Percentiles rank a stretch among this genome's conserved stretches.
phyloP scores from a whole-genome alignment of 164 flowering plant species.

The Dillenia suffruticosa region DNA sequence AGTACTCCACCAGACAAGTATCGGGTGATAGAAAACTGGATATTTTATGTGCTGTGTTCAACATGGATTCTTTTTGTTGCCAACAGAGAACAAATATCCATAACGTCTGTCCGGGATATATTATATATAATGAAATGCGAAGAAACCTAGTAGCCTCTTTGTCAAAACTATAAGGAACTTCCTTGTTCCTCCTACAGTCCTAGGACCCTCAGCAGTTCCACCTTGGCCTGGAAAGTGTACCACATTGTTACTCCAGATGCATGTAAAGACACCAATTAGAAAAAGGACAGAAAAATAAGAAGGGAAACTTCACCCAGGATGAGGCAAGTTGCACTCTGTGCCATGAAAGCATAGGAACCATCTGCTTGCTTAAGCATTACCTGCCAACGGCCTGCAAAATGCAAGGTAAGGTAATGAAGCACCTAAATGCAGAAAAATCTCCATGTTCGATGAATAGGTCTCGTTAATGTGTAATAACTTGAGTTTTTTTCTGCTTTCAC shows the following conservation, averaged over 20 bases:
- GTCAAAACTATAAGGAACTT: constrained; percentile 85
- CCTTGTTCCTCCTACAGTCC: constrained; percentile 96
- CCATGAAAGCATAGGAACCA: constrained; percentile 85
- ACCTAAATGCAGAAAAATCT: no score
- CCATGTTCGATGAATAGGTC: no score
- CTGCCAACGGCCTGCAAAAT: constrained; percentile 93
- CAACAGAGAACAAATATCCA: no score
- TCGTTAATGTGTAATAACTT: no score
- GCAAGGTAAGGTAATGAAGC: not conserved
- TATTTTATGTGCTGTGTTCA: no score
- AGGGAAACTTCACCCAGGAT: constrained; percentile 60
- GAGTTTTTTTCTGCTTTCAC: no score
- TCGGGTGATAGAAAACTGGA: no score
- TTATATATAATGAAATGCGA: not conserved
- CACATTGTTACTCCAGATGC: constrained; percentile 1
- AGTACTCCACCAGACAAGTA: not conserved
- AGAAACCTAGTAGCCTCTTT: constrained; percentile 91
- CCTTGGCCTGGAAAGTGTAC: constrained; percentile 62
- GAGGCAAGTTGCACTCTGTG: constrained; percentile 89
- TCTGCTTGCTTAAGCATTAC: constrained; percentile 97
- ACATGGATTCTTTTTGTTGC: no score
- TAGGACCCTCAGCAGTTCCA: constrained; percentile 87
- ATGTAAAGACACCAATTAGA: not conserved
- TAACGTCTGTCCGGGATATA: no score
- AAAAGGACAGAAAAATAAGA: not conserved